phyloP scores from a whole-genome alignment of 768 basidiomycete species.

The Asterophora lycoperdoides region DNA sequence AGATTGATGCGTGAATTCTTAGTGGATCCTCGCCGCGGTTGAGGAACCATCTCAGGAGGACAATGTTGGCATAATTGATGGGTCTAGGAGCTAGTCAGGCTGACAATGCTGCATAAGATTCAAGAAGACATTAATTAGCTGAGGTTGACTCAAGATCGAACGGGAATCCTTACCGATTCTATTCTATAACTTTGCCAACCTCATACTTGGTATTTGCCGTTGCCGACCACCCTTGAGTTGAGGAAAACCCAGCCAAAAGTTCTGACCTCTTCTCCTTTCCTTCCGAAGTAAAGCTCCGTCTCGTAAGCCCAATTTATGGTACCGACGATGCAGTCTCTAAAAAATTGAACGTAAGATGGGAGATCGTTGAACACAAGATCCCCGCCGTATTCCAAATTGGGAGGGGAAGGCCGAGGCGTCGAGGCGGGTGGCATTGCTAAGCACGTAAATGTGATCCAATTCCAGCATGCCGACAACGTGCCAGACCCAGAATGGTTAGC shows the following conservation, averaged over 20 bases:
- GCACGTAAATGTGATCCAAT: slow-evolving; percentile 13
- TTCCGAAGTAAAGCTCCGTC: slow-evolving; percentile 56
- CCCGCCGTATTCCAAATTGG: slow-evolving; percentile 9
- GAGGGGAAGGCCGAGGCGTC: neutral
- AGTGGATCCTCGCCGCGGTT: too few species aligned
- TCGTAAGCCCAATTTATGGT: slow-evolving; percentile 65
- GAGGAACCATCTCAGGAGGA: too few species aligned
- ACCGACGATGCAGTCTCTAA: slow-evolving; percentile 55
- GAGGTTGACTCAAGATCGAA: neutral
- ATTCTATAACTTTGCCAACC: neutral
- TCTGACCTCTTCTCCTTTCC: slow-evolving; percentile 52
- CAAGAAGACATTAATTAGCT: too few species aligned
- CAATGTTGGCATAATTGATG: too few species aligned
- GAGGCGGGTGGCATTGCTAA: slow-evolving; percentile 6
- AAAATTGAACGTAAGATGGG: slow-evolving; percentile 39
- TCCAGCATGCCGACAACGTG: slow-evolving; percentile 15
- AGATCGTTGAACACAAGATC: slow-evolving; percentile 14
- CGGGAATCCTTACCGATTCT: too few species aligned
- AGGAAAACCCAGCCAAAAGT: slow-evolving; percentile 63
- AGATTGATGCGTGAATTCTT: too few species aligned
- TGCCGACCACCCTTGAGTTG: slow-evolving; percentile 12
- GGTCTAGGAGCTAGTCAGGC: too few species aligned
- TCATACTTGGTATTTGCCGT: slow-evolving; percentile 2
- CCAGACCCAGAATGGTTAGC: slow-evolving; percentile 12
- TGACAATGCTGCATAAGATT: too few species aligned